phyloP scores from a whole-genome alignment of 1,139 yeast species.

The Kurtzmaniella quercitrusa region DNA sequence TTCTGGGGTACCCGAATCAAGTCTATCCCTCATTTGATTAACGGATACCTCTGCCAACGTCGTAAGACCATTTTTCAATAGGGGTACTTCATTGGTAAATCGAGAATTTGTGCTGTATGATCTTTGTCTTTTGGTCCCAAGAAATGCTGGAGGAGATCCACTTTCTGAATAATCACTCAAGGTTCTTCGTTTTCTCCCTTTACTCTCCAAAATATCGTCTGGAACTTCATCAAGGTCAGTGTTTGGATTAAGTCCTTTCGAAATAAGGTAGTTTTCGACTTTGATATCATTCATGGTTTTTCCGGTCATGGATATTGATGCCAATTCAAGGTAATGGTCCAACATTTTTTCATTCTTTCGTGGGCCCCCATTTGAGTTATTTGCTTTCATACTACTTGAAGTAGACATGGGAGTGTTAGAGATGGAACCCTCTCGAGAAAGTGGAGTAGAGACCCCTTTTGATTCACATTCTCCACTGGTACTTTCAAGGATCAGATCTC shows the following conservation, averaged over 20 bases:
- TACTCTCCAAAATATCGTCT: background rate
- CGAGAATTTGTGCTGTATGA: slow-evolving; percentile 4
- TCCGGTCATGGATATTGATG: slow-evolving; percentile 52
- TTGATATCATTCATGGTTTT: slow-evolving; percentile 46
- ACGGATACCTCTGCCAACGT: slow-evolving; percentile 30
- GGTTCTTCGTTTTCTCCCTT: slow-evolving; percentile 1
- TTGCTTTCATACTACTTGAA: background rate
- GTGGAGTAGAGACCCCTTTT: background rate
- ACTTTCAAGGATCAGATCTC: background rate
- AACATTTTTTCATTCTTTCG: slow-evolving; percentile 15
- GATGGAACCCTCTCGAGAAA: background rate
- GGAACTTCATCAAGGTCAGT: slow-evolving; percentile 9
- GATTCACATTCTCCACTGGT: background rate
- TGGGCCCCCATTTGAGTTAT: slow-evolving; percentile 2
- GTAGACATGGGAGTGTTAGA: background rate
- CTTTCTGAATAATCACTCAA: slow-evolving; percentile 3
- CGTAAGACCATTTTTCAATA: slow-evolving; percentile 12
- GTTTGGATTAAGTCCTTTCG: slow-evolving; percentile 46
- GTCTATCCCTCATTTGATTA: slow-evolving; percentile 19
- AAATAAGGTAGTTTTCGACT: slow-evolving; percentile 43
- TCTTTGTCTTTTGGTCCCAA: slow-evolving; percentile 1
- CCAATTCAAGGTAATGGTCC: slow-evolving; percentile 46
- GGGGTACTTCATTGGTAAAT: background rate
- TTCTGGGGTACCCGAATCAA: slow-evolving; percentile 3
- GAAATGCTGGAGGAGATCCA: background rate